These are phyloP conservation scores for Centella asiatica DNA, from an alignment of 129 eudicot species.

Conservation along the genomic window DNA sequence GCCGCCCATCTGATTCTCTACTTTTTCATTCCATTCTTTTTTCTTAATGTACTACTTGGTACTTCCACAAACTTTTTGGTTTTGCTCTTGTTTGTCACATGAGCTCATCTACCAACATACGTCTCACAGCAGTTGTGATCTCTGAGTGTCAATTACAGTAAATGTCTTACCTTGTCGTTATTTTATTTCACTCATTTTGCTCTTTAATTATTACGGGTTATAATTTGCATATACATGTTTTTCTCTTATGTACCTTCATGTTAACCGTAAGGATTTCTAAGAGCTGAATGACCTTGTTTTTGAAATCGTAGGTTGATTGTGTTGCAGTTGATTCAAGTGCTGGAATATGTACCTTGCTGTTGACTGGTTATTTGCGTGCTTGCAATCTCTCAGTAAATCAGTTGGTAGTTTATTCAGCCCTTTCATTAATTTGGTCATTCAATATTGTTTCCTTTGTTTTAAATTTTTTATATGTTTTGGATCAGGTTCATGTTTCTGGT, in stretches of 20 bases:
- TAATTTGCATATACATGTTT: background rate
- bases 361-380: constrained; percentile 87
- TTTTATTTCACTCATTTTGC: background rate
- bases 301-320: constrained; percentile 51
- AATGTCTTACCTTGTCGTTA: background rate
- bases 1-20: no score
- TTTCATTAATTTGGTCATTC: background rate
- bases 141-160: background rate
- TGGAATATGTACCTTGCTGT: constrained; percentile 57
- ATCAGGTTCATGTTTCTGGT: constrained; percentile 91
- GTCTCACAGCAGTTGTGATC: no score
- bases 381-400: constrained; percentile 81
- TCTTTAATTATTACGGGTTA: background rate
- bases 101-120: no score
- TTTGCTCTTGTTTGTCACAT: background rate
- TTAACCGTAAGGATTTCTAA: background rate
- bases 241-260: background rate
- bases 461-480: constrained; percentile 22
- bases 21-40: background rate
- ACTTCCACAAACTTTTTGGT: background rate
- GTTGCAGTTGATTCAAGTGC: constrained; percentile 32
- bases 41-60: background rate
- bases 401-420: constrained; percentile 20
- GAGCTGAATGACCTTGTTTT: background rate
- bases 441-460: background rate